These are phyloP conservation scores for Castanopsis chinensis DNA, from an alignment of 306 rosid genomes.

Conservation along the genomic window DNA sequence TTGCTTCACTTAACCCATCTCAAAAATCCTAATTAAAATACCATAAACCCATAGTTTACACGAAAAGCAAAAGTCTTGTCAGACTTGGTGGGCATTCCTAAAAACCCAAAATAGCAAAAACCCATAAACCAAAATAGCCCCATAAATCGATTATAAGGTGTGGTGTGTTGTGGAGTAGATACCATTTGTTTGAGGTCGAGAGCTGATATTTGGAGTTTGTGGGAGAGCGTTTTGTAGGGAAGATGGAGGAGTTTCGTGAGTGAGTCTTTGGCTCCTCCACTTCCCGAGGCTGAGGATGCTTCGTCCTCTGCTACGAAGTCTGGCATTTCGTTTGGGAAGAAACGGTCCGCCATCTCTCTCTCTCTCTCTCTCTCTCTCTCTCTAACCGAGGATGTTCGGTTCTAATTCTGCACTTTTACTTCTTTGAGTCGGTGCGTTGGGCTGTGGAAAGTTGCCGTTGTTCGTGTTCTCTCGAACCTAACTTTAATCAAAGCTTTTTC, in stretches of 20 bases:
- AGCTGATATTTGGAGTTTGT: slow-evolving; percentile 41
- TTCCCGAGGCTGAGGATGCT: slow-evolving; percentile 8
- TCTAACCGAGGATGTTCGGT: neutral
- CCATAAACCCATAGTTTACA: neutral
- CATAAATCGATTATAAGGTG: neutral
- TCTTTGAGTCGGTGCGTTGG: neutral
- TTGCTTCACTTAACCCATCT: neutral
- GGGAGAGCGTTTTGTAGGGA: slow-evolving; percentile 41
- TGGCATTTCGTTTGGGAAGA: slow-evolving; percentile 68
- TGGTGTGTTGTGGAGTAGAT: neutral
- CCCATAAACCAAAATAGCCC: neutral
- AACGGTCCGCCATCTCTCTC: slow-evolving; percentile 63
- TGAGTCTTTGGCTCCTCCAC: slow-evolving; percentile 19
- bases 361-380: neutral
- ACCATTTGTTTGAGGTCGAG: slow-evolving; percentile 68
- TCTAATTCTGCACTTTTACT: no score
- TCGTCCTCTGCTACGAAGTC: slow-evolving; percentile 33
- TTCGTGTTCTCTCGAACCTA: no score
- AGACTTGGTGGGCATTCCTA: neutral
- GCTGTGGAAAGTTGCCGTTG: neutral
- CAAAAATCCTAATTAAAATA: neutral
- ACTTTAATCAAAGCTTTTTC: no score
- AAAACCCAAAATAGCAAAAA: neutral
- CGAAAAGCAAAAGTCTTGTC: neutral
- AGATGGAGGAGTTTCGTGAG: slow-evolving; percentile 52